Evolutionary conservation across 257 asterid species (phyloP).

Genomic region (Solanum peruvianum): DNA sequence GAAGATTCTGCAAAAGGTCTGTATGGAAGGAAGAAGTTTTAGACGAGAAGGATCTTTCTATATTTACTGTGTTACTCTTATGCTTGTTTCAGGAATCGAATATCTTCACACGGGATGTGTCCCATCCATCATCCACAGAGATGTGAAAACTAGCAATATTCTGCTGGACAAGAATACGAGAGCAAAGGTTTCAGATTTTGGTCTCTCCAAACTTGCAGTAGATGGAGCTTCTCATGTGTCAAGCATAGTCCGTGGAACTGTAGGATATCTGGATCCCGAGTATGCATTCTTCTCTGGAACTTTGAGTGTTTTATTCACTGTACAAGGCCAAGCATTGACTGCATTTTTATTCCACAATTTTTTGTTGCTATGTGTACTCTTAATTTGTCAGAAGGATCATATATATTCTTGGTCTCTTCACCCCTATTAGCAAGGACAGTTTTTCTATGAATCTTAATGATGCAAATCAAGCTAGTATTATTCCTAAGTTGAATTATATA

Average conservation of each 20-base stretch:
- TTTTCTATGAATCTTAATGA: not conserved
- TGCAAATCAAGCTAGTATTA: not conserved
- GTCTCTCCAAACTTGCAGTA: slow-evolving; percentile 90
- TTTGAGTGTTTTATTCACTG: not conserved
- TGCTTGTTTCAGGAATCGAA: slow-evolving; percentile 72
- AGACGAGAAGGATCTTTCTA: not conserved
- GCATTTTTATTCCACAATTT: not conserved
- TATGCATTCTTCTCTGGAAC: slow-evolving; percentile 19
- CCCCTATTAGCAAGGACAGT: not conserved
- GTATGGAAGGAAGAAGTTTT: slow-evolving; percentile 7
- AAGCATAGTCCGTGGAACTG: slow-evolving; percentile 97
- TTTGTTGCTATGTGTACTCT: not conserved
- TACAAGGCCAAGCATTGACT: not conserved
- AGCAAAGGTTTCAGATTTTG: slow-evolving; percentile 98
- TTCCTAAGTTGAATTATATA: not conserved
- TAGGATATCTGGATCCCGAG: slow-evolving; percentile 99
- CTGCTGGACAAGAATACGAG: slow-evolving; percentile 86
- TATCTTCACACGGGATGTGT: slow-evolving; percentile 96
- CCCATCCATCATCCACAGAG: slow-evolving; percentile 94
- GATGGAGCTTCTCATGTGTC: slow-evolving; percentile 99
- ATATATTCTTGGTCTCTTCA: not conserved
- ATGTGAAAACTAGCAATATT: slow-evolving; percentile 89
- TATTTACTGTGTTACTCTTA: not conserved
- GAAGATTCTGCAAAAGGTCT: slow-evolving; percentile 95
- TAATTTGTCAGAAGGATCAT: not conserved